A percentile compares a stretch with the other conserved stretches of the same genome.
Conservation (phyloP, 805 yeast genomes). For the Pichia membranifaciens region DNA sequence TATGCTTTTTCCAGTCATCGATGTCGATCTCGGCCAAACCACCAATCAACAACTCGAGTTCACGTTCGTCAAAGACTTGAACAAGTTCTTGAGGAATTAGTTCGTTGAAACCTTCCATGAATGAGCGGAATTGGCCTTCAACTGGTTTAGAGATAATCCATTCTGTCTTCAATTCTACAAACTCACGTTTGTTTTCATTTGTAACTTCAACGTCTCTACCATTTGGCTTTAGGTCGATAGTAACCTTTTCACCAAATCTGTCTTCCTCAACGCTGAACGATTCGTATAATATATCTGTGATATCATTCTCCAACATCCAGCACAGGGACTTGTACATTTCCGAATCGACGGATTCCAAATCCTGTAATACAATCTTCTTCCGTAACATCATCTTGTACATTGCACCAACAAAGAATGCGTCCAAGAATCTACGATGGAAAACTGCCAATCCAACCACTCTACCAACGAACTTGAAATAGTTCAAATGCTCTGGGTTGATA, state of each 20-base stretch:
- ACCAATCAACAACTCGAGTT: slow-evolving; percentile 91
- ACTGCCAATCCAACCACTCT: slow-evolving; percentile 97
- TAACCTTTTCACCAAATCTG: slow-evolving; percentile 87
- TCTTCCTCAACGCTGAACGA: slow-evolving; percentile 86
- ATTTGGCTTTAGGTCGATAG: slow-evolving; percentile 82
- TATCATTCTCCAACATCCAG: slow-evolving; percentile 95
- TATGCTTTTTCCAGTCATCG: slow-evolving; percentile 98
- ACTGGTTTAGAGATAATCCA: slow-evolving; percentile 94
- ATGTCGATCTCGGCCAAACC: slow-evolving; percentile 97
- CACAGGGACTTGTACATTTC: slow-evolving; percentile 91
- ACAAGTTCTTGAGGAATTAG: slow-evolving; percentile 95
- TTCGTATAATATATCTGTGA: slow-evolving; percentile 77
- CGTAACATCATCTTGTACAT: slow-evolving; percentile 95
- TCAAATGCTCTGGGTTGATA: slow-evolving; percentile 95
- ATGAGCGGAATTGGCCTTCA: slow-evolving; percentile 93
- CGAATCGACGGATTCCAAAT: slow-evolving; percentile 98
- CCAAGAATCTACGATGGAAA: slow-evolving; percentile 95
- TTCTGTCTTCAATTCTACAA: slow-evolving; percentile 89
- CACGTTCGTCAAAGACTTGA: slow-evolving; percentile 96
- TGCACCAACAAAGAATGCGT: slow-evolving; percentile 98
- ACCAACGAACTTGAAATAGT: slow-evolving; percentile 96
- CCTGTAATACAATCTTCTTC: slow-evolving; percentile 91
- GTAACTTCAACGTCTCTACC: slow-evolving; percentile 90
- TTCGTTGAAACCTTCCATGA: slow-evolving; percentile 95
- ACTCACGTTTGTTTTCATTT: slow-evolving; percentile 91